Evolutionary conservation across 2,329 filamentous ascomycete species (phyloP), one percentile per base, ranked within the genome.

Genomic region (Pyricularia pennisetigena): DNA sequence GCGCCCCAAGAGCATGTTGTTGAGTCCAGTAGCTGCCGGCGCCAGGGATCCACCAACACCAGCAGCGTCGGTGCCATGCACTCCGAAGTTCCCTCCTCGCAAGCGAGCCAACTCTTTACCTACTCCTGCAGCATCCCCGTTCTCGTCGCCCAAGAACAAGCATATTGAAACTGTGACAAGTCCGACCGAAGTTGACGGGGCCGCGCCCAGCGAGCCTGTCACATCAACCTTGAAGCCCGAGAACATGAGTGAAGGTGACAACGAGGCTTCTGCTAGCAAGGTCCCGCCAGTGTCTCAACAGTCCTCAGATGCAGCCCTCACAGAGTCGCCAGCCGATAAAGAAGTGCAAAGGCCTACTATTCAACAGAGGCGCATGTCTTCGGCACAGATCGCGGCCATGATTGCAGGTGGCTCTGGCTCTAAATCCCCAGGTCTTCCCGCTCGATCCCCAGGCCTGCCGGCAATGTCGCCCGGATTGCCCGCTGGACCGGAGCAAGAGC

Each of bases 31-130:
- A 9, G 59, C 72, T 9, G 68, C 73, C 20, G 71, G 74, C 24
- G 70, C 72, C 23, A 57, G 14, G 24, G 76, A 75, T 29, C 71
- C 77, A 2, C 76, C 77, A 4, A 77, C 77, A 1, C 75, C 77
- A 1, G 74, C 74, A 14, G 69, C 72, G 41, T 78, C 79, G 9
- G 76, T 78, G 66, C 77, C 78, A 4, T 73, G 77, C 26, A 77
- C 77, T 2, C 77, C 78, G 0, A 72, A 78, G n/a, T 68, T 76
- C 41, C 68, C 68, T 1, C 23, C 67, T 20, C 72, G 72, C 63
- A 82, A 80, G 70, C 81, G 85, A 30, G 81, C 84, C 2, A 80
- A 77, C 68, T 86, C 85, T 3, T 72, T 86, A 63, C 85, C 85
- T 1, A 79, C 78, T 24, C 77, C 78, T 4, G 71, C 75, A 3